Percentiles rank a stretch among this genome's conserved stretches.
Conservation (phyloP, 2,329 filamentous ascomycete genomes). For the Aureobasidium subglaciale region DNA sequence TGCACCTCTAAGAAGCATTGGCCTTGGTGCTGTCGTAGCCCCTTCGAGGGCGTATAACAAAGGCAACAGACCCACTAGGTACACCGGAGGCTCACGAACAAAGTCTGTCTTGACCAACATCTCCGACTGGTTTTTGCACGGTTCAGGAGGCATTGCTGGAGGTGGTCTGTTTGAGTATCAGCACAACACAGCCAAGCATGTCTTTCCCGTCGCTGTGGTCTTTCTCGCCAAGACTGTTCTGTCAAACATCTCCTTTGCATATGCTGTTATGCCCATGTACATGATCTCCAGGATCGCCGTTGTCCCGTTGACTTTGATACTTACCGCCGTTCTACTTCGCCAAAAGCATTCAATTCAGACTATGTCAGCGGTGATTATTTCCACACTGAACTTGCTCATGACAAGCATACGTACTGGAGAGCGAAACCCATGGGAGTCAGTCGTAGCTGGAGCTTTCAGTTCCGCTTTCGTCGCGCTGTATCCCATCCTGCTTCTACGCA, state of each 20-base stretch:
- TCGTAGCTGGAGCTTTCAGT: constrained; percentile 47
- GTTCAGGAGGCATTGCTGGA: constrained; percentile 45
- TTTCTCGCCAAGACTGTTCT: constrained; percentile 46
- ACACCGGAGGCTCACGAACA: constrained; percentile 20
- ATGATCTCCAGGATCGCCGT: constrained; percentile 46
- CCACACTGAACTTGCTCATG: constrained; percentile 45
- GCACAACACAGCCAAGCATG: constrained; percentile 38
- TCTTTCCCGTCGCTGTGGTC: constrained; percentile 43
- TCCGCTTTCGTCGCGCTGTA: constrained; percentile 46
- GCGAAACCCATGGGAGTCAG: constrained; percentile 46
- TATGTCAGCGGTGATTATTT: constrained; percentile 44
- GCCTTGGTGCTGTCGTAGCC: constrained; percentile 39
- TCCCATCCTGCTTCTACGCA: constrained; percentile 44
- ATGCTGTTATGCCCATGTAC: constrained; percentile 46
- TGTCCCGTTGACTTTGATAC: constrained; percentile 42
- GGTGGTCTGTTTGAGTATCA: constrained; percentile 49
- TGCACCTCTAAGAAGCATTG: constrained; percentile 34
- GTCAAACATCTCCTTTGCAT: constrained; percentile 50
- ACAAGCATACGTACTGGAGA: constrained; percentile 40
- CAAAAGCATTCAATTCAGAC: constrained; percentile 41
- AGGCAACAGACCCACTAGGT: constrained; percentile 17
- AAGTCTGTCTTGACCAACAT: constrained; percentile 21
- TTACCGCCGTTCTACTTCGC: constrained; percentile 41
- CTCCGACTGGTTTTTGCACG: constrained; percentile 32
- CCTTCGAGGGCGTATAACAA: constrained; percentile 29